Evolutionary conservation across 2,329 filamentous ascomycete genomes (phyloP).

Genomic region (Sclerotinia nivalis): DNA sequence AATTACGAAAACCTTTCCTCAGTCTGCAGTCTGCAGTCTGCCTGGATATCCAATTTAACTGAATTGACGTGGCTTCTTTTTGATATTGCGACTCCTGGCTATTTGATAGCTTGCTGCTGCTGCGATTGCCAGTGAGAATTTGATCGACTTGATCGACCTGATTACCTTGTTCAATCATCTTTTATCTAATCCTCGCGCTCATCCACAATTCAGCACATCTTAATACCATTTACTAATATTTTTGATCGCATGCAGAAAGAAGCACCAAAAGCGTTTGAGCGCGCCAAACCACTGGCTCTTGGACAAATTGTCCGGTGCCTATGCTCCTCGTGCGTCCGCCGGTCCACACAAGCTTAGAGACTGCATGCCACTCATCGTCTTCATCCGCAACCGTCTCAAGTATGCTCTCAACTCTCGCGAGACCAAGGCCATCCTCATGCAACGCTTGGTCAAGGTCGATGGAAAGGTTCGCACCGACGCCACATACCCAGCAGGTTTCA

Average conservation of each 20-base stretch:
- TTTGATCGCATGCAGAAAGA: constrained; percentile 66
- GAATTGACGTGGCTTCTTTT: background rate
- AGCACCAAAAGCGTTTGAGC: constrained; percentile 99
- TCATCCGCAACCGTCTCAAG: constrained; percentile 96
- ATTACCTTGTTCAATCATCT: background rate
- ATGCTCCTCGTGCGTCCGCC: constrained; percentile 68
- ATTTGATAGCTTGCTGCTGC: background rate
- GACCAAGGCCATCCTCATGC: constrained; percentile 97
- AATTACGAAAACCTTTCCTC: background rate
- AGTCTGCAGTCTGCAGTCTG: background rate
- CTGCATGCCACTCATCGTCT: constrained; percentile 98
- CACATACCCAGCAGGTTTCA: constrained; percentile 97
- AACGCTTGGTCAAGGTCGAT: constrained; percentile 99
- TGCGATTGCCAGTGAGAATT: background rate
- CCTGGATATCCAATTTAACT: background rate
- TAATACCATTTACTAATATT: constrained; percentile 15
- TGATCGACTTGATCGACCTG: too few species aligned
- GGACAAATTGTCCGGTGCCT: constrained; percentile 97
- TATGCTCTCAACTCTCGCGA: constrained; percentile 99
- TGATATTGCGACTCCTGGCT: background rate
- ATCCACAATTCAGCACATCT: background rate
- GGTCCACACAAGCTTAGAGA: constrained; percentile 99
- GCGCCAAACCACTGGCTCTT: constrained; percentile 99
- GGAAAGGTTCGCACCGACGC: constrained; percentile 98
- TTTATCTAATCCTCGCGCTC: background rate